A percentile compares a stretch with the other conserved stretches of the same genome.
Conservation (phyloP, 2,329 filamentous ascomycete genomes). For the Gremmenia infestans region DNA sequence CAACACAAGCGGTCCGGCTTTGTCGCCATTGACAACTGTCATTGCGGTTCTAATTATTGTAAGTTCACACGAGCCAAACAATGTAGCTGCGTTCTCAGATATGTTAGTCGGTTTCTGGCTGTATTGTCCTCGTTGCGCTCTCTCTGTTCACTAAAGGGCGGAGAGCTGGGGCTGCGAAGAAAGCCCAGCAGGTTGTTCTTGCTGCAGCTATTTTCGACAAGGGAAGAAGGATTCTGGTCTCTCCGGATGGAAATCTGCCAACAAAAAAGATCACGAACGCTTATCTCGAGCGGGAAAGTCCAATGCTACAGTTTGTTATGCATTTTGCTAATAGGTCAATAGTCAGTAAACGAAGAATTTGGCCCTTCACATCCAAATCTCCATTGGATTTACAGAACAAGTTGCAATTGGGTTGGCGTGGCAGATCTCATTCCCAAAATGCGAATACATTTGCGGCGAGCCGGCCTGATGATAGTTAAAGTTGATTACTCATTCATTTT, state of each 20-base stretch:
- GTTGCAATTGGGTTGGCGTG: constrained; percentile 69
- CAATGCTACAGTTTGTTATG: neutral
- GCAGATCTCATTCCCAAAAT: constrained; percentile 66
- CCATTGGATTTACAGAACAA: constrained; percentile 81
- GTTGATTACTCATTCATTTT: constrained; percentile 69
- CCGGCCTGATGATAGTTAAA: constrained; percentile 33
- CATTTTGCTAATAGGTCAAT: constrained; percentile 7
- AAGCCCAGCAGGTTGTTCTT: constrained; percentile 49
- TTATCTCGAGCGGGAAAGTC: constrained; percentile 58
- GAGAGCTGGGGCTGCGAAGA: constrained; percentile 25
- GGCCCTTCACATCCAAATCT: constrained; percentile 73
- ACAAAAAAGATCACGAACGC: constrained; percentile 74
- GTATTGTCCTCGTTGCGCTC: constrained; percentile 51
- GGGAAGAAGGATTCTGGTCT: constrained; percentile 62
- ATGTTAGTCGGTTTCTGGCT: constrained; percentile 54
- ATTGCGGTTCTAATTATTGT: constrained; percentile 70
- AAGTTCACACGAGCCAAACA: constrained; percentile 29
- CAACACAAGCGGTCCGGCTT: constrained; percentile 28
- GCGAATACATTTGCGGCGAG: constrained; percentile 59
- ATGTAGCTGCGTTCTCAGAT: neutral
- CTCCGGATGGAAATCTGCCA: constrained; percentile 63
- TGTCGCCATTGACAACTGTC: constrained; percentile 56
- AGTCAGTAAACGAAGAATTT: constrained; percentile 68
- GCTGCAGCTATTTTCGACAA: constrained; percentile 62
- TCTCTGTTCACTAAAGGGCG: constrained; percentile 43